Evolutionary conservation across 2,329 filamentous ascomycete species (phyloP).

Genomic region (Capronia americana): DNA sequence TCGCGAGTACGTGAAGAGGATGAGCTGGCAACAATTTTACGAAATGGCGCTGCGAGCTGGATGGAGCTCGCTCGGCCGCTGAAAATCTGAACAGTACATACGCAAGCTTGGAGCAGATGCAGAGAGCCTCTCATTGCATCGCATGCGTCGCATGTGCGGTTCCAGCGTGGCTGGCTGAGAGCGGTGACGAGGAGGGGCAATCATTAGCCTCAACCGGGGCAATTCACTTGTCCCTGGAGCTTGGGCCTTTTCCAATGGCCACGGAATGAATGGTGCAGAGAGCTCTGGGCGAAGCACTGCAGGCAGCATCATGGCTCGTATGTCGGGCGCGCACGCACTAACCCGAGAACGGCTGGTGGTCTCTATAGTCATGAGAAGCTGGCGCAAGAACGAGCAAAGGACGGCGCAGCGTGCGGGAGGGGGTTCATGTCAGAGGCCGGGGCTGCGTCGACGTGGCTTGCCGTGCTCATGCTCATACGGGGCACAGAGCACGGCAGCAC

Average conservation of each 20-base stretch:
- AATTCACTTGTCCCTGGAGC: neutral
- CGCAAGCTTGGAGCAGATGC: constrained; percentile 8
- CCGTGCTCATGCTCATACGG: constrained; percentile 4
- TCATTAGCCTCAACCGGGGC: constrained; percentile 8
- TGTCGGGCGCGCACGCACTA: neutral
- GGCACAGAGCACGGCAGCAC: constrained; percentile 12
- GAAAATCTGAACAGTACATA: constrained; percentile 7
- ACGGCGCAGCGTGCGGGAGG: constrained; percentile 8
- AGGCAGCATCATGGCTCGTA: constrained; percentile 6
- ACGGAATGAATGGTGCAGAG: neutral
- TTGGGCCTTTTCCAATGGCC: neutral
- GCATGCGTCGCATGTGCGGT: constrained; percentile 6
- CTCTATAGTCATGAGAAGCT: neutral
- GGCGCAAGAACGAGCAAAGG: neutral
- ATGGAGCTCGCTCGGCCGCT: constrained; percentile 9
- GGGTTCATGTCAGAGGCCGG: neutral
- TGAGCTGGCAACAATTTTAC: constrained; percentile 19
- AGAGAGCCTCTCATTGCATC: neutral
- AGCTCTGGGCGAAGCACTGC: neutral
- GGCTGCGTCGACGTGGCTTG: constrained; percentile 23
- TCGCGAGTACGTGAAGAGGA: constrained; percentile 17
- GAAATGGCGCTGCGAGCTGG: constrained; percentile 6
- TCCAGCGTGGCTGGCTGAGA: constrained; percentile 13
- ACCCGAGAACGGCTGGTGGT: constrained; percentile 2
- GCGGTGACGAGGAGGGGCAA: constrained; percentile 14